These are phyloP conservation scores for Candida morakotiae DNA, from an alignment of 805 yeast species.

Conservation along the genomic window DNA sequence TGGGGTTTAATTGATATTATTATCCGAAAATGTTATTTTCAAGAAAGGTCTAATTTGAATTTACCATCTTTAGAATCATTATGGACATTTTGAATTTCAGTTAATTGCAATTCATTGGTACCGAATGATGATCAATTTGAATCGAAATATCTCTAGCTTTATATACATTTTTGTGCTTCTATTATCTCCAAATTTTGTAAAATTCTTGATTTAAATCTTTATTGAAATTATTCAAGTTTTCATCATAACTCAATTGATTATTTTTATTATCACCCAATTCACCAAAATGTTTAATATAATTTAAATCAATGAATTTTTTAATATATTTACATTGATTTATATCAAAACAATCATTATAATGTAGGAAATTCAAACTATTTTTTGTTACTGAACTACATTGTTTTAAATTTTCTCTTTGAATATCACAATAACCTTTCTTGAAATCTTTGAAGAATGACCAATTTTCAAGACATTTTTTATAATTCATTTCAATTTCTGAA, in stretches of 20 bases:
- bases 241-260: too few relatives aligned
- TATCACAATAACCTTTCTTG: slow-evolving; percentile 24
- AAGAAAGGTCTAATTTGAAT: too few relatives aligned
- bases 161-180: too few relatives aligned
- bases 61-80: too few relatives aligned
- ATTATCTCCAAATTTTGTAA: slow-evolving; percentile 29
- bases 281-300: slow-evolving; percentile 35
- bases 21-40: too few relatives aligned
- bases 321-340: slow-evolving; percentile 34
- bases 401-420: slow-evolving; percentile 23
- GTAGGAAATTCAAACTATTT: slow-evolving; percentile 27
- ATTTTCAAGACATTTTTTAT: slow-evolving; percentile 2
- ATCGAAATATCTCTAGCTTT: too few relatives aligned
- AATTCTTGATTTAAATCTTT: slow-evolving; percentile 28
- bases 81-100: too few relatives aligned
- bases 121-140: too few relatives aligned
- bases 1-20: too few relatives aligned
- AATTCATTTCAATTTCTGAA: slow-evolving; percentile 23
- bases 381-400: slow-evolving; percentile 32
- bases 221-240: slow-evolving; percentile 21
- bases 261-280: slow-evolving; percentile 27
- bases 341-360: slow-evolving; percentile 34
- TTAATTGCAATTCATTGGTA: too few relatives aligned
- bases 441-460: slow-evolving; percentile 5
- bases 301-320: slow-evolving; percentile 29